A percentile compares a stretch with the other conserved stretches of the same genome.
Conservation (phyloP, 1,284 basidiomycete genomes). For the Ceratobasidium sp. region DNA sequence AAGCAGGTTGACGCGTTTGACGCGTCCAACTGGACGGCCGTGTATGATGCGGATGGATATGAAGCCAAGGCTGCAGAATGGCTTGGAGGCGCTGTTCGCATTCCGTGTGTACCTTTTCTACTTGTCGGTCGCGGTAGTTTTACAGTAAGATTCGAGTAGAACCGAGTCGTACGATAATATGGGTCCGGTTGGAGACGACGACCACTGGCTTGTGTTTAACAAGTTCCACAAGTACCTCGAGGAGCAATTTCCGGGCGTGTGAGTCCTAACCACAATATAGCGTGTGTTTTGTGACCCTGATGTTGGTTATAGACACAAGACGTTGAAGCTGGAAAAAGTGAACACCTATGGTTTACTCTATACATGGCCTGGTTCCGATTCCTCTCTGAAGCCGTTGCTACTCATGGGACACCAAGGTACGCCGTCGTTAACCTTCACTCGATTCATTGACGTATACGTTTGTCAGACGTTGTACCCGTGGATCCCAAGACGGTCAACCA, state of each 20-base stretch:
- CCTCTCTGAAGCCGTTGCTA: conserved; percentile 54
- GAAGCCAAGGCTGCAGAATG: conserved; percentile 37
- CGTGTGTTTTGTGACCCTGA: conserved; percentile 55
- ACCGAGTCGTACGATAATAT: conserved; percentile 58
- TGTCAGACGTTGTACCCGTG: conserved; percentile 62
- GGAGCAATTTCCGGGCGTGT: conserved; percentile 53
- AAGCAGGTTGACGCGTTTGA: conserved; percentile 35
- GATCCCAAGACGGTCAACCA: conserved; percentile 57
- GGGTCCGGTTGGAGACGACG: conserved; percentile 51
- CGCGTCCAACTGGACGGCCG: conserved; percentile 35
- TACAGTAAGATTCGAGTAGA: conserved; percentile 8
- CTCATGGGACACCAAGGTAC: conserved; percentile 62
- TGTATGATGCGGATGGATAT: conserved; percentile 60
- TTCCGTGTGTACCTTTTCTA: conserved; percentile 7
- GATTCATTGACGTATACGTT: conserved; percentile 35
- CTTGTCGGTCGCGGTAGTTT: neutral
- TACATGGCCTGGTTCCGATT: conserved; percentile 57
- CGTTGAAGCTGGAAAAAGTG: conserved; percentile 58
- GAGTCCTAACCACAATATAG: conserved; percentile 45
- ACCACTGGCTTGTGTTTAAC: conserved; percentile 53
- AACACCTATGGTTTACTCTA: conserved; percentile 57
- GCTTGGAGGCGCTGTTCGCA: conserved; percentile 41
- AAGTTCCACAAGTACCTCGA: conserved; percentile 56
- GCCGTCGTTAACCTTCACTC: neutral
- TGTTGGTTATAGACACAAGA: conserved; percentile 49